Evolutionary conservation across 768 basidiomycete genomes (phyloP).

Genomic region (Piloderma croceum): DNA sequence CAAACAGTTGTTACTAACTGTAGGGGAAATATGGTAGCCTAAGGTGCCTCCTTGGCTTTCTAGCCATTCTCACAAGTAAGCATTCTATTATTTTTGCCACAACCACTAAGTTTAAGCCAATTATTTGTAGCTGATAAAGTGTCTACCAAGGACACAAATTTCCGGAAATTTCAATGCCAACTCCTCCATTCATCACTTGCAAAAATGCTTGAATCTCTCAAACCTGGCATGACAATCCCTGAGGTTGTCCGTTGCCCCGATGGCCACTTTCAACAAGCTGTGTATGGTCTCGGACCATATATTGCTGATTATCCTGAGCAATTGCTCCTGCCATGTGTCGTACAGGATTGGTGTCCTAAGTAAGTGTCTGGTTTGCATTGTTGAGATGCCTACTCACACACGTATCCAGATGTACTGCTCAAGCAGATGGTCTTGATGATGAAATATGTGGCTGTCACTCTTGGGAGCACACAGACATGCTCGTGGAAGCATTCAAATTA

Average conservation of each 20-base stretch:
- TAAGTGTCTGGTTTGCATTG: slow-evolving; percentile 8
- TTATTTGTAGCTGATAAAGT: too few relatives aligned
- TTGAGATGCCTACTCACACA: slow-evolving; percentile 1
- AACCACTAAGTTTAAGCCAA: too few relatives aligned
- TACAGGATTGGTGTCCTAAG: slow-evolving; percentile 25
- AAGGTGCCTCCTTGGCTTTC: too few relatives aligned
- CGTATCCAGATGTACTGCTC: slow-evolving; percentile 9
- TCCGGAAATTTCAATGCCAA: slow-evolving; percentile 19
- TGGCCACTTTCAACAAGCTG: slow-evolving; percentile 20
- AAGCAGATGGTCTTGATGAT: slow-evolving; percentile 12
- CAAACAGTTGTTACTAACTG: too few relatives aligned
- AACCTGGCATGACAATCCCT: slow-evolving; percentile 20
- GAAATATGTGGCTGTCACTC: background rate
- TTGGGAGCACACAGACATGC: slow-evolving; percentile 2
- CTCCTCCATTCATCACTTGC: slow-evolving; percentile 21
- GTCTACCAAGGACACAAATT: too few relatives aligned
- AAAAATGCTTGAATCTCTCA: slow-evolving; percentile 12
- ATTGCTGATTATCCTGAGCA: slow-evolving; percentile 28
- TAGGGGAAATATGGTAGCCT: too few relatives aligned
- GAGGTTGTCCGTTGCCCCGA: slow-evolving; percentile 21
- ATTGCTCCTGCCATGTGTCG: slow-evolving; percentile 17
- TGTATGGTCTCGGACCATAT: slow-evolving; percentile 24
- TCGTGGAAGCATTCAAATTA: slow-evolving; percentile 2
- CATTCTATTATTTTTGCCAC: too few relatives aligned
- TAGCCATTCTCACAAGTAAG: too few relatives aligned